Conservation (phyloP, 2,329 filamentous ascomycete genomes). For the Beauveria caledonica region DNA sequence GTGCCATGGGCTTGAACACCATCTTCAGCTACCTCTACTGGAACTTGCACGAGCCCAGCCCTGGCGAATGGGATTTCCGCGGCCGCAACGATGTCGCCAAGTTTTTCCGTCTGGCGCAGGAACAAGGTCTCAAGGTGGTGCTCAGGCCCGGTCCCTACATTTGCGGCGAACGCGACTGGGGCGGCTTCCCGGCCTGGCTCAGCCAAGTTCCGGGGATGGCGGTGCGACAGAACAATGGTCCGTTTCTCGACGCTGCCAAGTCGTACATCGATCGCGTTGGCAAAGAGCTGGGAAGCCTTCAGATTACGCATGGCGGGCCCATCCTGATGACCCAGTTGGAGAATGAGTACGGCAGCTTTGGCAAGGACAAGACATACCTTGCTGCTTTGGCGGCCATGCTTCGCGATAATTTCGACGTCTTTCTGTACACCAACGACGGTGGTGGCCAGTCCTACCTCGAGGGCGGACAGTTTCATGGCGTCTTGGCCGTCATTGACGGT, state of each 20-base stretch:
- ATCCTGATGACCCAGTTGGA: slow-evolving; percentile 44
- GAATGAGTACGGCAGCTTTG: slow-evolving; percentile 44
- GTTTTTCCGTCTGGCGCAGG: slow-evolving; percentile 36
- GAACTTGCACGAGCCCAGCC: slow-evolving; percentile 37
- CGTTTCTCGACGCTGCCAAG: slow-evolving; percentile 29
- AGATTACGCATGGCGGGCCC: slow-evolving; percentile 34
- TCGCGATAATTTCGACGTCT: slow-evolving; percentile 31
- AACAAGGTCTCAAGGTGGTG: slow-evolving; percentile 34
- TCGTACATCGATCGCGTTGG: slow-evolving; percentile 32
- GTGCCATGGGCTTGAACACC: slow-evolving; percentile 69
- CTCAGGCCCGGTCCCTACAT: slow-evolving; percentile 40
- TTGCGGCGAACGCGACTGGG: slow-evolving; percentile 42
- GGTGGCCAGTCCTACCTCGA: slow-evolving; percentile 33
- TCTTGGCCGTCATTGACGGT: slow-evolving; percentile 39
- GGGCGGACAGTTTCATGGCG: slow-evolving; percentile 34
- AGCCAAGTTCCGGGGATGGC: slow-evolving; percentile 30
- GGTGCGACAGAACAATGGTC: slow-evolving; percentile 32
- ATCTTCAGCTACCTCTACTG: slow-evolving; percentile 50
- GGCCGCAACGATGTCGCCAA: slow-evolving; percentile 34
- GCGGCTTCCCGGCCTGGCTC: slow-evolving; percentile 39
- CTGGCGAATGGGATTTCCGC: slow-evolving; percentile 29
- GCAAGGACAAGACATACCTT: slow-evolving; percentile 36
- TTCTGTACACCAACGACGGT: slow-evolving; percentile 43
- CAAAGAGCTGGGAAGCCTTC: slow-evolving; percentile 26
- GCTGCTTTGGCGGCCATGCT: slow-evolving; percentile 33